Conservation (phyloP, 306 rosid genomes). For the Malus fusca region DNA sequence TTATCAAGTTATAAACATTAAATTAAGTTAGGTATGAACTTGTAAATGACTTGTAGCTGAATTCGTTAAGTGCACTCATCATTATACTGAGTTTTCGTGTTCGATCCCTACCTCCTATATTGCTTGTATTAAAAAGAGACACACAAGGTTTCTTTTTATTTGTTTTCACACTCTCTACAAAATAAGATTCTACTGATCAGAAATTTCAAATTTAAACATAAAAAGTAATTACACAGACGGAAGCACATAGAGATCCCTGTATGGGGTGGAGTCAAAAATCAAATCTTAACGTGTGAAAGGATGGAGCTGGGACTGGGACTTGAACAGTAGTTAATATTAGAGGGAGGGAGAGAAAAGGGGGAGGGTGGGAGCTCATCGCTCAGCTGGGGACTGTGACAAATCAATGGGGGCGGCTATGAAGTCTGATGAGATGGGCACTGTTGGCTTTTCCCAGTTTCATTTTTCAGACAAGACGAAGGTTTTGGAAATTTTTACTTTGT, state of each 20-base stretch:
- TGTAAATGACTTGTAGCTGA: background rate
- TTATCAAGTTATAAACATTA: background rate
- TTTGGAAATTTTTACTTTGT: constrained; percentile 4
- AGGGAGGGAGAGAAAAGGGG: background rate
- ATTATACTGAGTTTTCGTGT: no score
- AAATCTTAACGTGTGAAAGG: background rate
- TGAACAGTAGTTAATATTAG: background rate
- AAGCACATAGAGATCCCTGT: background rate
- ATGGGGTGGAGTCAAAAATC: background rate
- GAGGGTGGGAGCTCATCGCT: background rate
- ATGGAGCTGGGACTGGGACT: background rate
- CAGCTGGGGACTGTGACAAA: background rate
- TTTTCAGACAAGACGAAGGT: constrained; percentile 10
- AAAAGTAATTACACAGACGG: background rate
- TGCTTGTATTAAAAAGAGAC: no score
- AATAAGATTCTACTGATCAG: background rate
- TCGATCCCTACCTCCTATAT: background rate
- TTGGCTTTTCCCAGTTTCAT: background rate
- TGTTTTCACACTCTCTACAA: background rate
- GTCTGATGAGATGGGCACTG: constrained; percentile 3
- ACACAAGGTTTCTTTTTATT: background rate
- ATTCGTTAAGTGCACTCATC: background rate
- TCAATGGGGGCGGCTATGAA: constrained; percentile 11
- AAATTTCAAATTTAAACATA: background rate
- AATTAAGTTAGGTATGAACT: background rate